phyloP scores from a whole-genome alignment of 306 rosid species.

The Corylus heterophylla region DNA sequence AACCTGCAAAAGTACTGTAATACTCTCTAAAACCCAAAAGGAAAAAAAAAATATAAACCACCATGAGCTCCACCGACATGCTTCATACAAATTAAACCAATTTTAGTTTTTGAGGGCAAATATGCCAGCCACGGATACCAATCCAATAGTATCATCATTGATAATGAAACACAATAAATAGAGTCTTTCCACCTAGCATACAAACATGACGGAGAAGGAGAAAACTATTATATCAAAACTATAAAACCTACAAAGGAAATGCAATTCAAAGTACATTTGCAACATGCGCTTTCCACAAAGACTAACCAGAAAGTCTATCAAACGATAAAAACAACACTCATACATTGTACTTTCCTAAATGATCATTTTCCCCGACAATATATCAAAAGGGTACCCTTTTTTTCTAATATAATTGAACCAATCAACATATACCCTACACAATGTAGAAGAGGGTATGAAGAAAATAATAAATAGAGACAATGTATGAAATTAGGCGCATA shows the following conservation, averaged over 20 bases:
- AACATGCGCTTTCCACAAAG: not conserved
- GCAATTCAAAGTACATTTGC: not conserved
- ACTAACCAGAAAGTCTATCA: not conserved
- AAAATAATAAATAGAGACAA: not conserved
- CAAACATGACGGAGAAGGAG: not conserved
- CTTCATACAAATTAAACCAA: not conserved
- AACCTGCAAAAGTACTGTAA: not conserved
- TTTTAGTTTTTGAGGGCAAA: not conserved
- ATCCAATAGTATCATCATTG: not conserved
- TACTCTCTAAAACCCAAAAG: not conserved
- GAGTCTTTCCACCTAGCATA: not conserved
- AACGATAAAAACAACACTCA: not conserved
- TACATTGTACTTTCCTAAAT: not conserved
- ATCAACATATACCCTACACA: not conserved
- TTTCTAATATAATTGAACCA: not conserved
- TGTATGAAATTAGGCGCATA: constrained; percentile 1
- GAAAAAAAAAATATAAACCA: not conserved
- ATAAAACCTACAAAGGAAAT: not conserved
- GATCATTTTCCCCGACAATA: not conserved
- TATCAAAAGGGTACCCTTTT: not conserved
- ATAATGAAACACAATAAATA: not conserved
- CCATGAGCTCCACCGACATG: not conserved
- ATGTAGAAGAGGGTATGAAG: not conserved
- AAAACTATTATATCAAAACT: too few species aligned
- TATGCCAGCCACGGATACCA: not conserved